Conservation (phyloP, 139 green algal genomes). For the Chlamydomonas urium region DNA sequence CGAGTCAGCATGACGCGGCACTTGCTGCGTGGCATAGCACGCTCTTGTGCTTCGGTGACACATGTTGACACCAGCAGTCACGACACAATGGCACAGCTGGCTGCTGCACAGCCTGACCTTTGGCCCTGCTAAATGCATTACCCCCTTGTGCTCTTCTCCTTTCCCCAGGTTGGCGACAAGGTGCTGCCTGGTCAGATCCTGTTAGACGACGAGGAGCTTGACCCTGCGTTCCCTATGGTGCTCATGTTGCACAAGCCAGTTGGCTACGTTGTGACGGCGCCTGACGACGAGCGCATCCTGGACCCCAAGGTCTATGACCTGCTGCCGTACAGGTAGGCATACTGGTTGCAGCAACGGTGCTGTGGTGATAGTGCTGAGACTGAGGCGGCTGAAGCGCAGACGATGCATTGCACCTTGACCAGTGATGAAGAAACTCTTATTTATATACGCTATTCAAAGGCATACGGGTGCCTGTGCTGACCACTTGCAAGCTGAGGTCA, state of each 20-base stretch:
- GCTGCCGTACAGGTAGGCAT: conserved; percentile 50
- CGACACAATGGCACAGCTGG: too few relatives aligned
- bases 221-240: conserved; percentile 31
- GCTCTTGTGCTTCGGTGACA: neutral
- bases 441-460: conserved; percentile 18
- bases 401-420: neutral
- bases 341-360: neutral
- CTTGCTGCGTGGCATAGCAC: too few relatives aligned
- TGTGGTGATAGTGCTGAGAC: neutral
- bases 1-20: too few relatives aligned
- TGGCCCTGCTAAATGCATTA: conserved; percentile 4
- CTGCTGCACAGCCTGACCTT: too few relatives aligned
- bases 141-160: neutral
- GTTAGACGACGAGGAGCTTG: conserved; percentile 47
- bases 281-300: conserved; percentile 42
- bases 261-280: conserved; percentile 48
- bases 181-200: conserved; percentile 32
- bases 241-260: conserved; percentile 53
- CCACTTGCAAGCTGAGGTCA: conserved; percentile 10
- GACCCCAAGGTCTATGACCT: conserved; percentile 56
- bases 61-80: too few relatives aligned
- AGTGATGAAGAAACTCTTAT: conserved; percentile 1
- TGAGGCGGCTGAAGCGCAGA: too few relatives aligned
- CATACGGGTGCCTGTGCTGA: neutral
- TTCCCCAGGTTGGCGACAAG: conserved; percentile 47